phyloP scores from a whole-genome alignment of 352 stramenopile species.

The Pythium sp. region DNA sequence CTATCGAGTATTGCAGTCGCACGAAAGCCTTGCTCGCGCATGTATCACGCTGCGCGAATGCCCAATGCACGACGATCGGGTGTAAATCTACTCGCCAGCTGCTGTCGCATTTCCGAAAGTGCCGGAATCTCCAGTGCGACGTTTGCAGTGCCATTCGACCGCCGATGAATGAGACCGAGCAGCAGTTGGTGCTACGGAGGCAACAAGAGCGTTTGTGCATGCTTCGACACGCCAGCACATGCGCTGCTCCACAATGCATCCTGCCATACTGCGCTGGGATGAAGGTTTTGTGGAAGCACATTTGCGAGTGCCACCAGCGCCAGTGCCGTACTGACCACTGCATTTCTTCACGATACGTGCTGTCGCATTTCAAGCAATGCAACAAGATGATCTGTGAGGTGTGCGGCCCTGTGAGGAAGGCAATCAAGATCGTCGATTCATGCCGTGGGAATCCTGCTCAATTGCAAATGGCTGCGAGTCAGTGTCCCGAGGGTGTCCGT shows the following conservation, averaged over 20 bases:
- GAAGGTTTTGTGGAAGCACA: constrained; percentile 90
- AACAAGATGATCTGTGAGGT: constrained; percentile 91
- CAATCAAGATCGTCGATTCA: constrained; percentile 87
- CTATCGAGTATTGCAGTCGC: constrained; percentile 78
- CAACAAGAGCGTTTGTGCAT: constrained; percentile 88
- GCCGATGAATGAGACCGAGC: constrained; percentile 86
- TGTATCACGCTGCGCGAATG: constrained; percentile 81
- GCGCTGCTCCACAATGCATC: constrained; percentile 56
- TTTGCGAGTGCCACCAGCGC: constrained; percentile 86
- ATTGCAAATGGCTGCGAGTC: constrained; percentile 62
- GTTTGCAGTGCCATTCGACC: constrained; percentile 85
- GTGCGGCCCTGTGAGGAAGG: constrained; percentile 81
- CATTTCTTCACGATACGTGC: constrained; percentile 85
- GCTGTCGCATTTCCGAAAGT: constrained; percentile 87
- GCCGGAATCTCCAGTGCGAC: constrained; percentile 83
- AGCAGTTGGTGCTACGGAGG: constrained; percentile 77
- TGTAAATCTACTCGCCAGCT: constrained; percentile 87
- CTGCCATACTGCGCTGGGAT: constrained; percentile 85
- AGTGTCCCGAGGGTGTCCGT: constrained; percentile 73
- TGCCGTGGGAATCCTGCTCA: constrained; percentile 72
- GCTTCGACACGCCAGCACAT: constrained; percentile 85
- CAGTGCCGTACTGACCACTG: constrained; percentile 87
- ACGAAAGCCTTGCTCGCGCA: constrained; percentile 80
- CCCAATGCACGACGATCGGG: constrained; percentile 82
- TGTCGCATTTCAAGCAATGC: constrained; percentile 90